These are phyloP conservation scores for Litchi chinensis DNA, from an alignment of 345 rosid species.

Conservation along the genomic window DNA sequence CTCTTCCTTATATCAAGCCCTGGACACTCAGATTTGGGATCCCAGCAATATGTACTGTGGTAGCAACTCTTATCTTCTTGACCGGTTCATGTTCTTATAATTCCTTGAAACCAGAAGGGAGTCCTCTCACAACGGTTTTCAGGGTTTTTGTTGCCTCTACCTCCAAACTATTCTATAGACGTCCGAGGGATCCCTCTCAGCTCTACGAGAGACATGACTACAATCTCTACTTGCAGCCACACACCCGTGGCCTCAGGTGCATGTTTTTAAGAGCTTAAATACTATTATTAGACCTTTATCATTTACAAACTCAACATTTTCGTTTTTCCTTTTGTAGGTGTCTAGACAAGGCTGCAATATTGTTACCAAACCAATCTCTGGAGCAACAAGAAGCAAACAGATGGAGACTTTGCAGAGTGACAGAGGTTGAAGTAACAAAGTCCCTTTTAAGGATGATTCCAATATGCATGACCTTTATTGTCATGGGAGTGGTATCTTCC, in stretches of 20 bases:
- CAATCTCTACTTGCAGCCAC: slow-evolving; percentile 13
- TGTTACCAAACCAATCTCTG: slow-evolving; percentile 28
- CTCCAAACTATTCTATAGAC: slow-evolving; percentile 24
- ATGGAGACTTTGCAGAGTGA: slow-evolving; percentile 48
- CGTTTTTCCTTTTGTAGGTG: slow-evolving; percentile 19
- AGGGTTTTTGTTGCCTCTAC: slow-evolving; percentile 40
- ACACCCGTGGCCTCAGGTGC: slow-evolving; percentile 34
- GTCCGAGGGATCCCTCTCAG: slow-evolving; percentile 9
- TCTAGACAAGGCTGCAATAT: slow-evolving; percentile 43
- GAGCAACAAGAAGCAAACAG: slow-evolving; percentile 33
- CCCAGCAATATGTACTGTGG: slow-evolving; percentile 33
- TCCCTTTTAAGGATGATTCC: slow-evolving; percentile 30
- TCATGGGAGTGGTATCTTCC: slow-evolving; percentile 35
- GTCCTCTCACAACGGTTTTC: slow-evolving; percentile 35
- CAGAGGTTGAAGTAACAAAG: slow-evolving; percentile 47
- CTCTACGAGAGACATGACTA: slow-evolving; percentile 29
- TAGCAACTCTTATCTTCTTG: slow-evolving; percentile 39
- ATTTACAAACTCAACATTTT: neutral
- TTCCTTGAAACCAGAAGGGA: slow-evolving; percentile 27
- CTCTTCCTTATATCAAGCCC: slow-evolving; percentile 28
- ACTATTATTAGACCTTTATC: neutral
- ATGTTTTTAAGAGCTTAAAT: neutral
- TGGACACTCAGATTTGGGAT: slow-evolving; percentile 43
- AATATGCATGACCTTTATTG: slow-evolving; percentile 32
- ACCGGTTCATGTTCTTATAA: slow-evolving; percentile 28